These are phyloP conservation scores for Boletellus emodensis DNA, from an alignment of 768 basidiomycete species.

Conservation along the genomic window DNA sequence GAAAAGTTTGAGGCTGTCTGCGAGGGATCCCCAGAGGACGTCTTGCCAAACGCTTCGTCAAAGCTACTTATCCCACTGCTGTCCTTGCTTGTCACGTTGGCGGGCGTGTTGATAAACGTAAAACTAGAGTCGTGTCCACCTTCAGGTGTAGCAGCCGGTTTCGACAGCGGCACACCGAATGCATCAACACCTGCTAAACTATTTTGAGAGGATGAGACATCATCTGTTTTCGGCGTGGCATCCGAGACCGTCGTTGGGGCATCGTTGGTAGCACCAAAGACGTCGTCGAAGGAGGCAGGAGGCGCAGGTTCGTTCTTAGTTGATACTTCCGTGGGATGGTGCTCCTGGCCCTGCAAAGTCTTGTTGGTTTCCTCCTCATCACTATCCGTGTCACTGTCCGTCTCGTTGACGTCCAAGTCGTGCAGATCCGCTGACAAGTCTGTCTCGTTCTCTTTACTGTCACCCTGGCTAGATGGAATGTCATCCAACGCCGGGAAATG, in stretches of 20 bases:
- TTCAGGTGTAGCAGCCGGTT: constrained; percentile 15
- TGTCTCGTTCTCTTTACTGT: constrained; percentile 40
- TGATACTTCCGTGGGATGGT: constrained; percentile 13
- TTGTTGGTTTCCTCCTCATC: constrained; percentile 37
- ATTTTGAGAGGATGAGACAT: constrained; percentile 14
- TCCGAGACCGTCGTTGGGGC: constrained; percentile 19
- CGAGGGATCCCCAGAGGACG: constrained; percentile 38
- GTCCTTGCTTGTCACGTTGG: constrained; percentile 9
- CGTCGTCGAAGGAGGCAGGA: constrained; percentile 49
- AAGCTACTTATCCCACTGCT: constrained; percentile 51
- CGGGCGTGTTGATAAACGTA: constrained; percentile 15
- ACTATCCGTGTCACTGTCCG: constrained; percentile 54
- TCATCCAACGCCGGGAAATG: constrained; percentile 40
- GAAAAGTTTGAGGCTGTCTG: constrained; percentile 41
- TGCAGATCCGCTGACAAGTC: constrained; percentile 51
- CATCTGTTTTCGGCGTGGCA: constrained; percentile 15
- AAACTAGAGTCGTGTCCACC: constrained; percentile 19
- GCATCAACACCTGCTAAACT: constrained; percentile 30
- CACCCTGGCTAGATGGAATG: constrained; percentile 17
- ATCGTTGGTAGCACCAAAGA: constrained; percentile 40
- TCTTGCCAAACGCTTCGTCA: constrained; percentile 68
- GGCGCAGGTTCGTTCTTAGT: constrained; percentile 11
- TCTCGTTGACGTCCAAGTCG: constrained; percentile 55
- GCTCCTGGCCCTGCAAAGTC: constrained; percentile 17
- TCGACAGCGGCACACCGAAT: constrained; percentile 36